These are phyloP conservation scores for Hymenotorrendiella dingleyae DNA, from an alignment of 2,329 filamentous ascomycete species.

Conservation along the genomic window DNA sequence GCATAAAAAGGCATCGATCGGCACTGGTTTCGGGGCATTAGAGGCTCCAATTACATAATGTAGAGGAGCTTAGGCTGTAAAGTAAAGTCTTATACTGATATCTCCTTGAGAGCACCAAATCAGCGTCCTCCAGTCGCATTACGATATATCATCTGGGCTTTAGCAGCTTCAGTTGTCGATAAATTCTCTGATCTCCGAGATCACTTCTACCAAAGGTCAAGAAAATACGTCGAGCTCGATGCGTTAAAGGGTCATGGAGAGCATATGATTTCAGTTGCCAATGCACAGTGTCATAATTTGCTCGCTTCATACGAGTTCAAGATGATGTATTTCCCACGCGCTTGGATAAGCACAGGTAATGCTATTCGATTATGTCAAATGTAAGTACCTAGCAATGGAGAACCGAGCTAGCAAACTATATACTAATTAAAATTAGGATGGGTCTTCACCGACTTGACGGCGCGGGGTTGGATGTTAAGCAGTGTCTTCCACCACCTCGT, in stretches of 20 bases:
- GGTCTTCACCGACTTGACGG: conserved; percentile 85
- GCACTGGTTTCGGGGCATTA: too few species aligned
- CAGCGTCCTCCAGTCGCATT: conserved; percentile 82
- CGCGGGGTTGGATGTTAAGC: conserved; percentile 79
- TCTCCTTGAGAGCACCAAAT: conserved; percentile 56
- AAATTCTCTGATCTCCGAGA: conserved; percentile 76
- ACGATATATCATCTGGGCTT: conserved; percentile 93
- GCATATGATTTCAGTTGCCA: conserved; percentile 75
- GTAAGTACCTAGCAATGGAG: conserved; percentile 50
- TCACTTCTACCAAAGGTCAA: conserved; percentile 81
- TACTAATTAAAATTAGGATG: conserved; percentile 69
- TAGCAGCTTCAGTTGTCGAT: conserved; percentile 79
- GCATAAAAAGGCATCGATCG: too few species aligned
- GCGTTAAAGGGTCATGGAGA: conserved; percentile 92
- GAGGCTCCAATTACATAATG: too few species aligned
- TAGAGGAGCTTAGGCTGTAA: too few species aligned
- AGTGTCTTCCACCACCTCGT: conserved; percentile 75
- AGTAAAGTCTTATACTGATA: conserved; percentile 1
- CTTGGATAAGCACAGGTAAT: conserved; percentile 87
- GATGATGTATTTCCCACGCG: conserved; percentile 93
- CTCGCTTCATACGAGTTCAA: conserved; percentile 88
- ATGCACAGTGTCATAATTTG: conserved; percentile 79
- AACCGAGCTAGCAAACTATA: too few species aligned
- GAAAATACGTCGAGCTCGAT: conserved; percentile 85
- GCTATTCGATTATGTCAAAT: conserved; percentile 79